A percentile compares a stretch with the other conserved stretches of the same genome.
phyloP scores from a whole-genome alignment of 176 grass and related monocot species.

The Raddia distichophylla region DNA sequence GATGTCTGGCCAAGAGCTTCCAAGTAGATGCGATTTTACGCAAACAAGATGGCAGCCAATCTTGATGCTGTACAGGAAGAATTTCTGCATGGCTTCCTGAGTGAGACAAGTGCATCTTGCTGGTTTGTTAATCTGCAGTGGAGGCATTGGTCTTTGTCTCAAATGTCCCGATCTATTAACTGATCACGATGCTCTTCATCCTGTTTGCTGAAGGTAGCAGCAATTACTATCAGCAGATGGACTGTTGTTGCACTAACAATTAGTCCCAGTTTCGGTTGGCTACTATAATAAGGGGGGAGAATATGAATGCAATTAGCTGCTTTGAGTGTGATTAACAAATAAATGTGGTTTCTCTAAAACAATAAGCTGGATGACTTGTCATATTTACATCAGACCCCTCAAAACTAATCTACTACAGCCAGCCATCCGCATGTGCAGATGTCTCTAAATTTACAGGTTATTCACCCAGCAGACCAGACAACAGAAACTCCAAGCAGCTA shows the following conservation, averaged over 20 bases:
- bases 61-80: background rate
- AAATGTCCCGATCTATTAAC: background rate
- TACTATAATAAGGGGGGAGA: background rate
- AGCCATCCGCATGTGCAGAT: background rate
- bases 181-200: background rate
- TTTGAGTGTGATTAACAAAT: background rate
- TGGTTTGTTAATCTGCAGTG: background rate
- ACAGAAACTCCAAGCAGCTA: conserved; percentile 25
- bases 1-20: background rate
- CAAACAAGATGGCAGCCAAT: background rate
- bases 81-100: background rate
- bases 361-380: conserved; percentile 40
- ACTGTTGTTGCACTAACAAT: background rate
- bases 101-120: background rate
- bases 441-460: conserved; percentile 33
- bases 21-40: background rate
- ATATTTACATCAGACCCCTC: conserved; percentile 46
- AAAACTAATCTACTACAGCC: conserved; percentile 31
- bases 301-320: background rate
- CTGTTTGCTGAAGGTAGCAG: background rate
- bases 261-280: background rate
- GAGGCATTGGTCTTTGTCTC: background rate
- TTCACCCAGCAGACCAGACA: background rate
- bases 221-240: background rate
- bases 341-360: background rate